Base-by-base conservation (phyloP, 2,329 filamentous ascomycete genomes). In the Arthrobotrys sinensis region DNA sequence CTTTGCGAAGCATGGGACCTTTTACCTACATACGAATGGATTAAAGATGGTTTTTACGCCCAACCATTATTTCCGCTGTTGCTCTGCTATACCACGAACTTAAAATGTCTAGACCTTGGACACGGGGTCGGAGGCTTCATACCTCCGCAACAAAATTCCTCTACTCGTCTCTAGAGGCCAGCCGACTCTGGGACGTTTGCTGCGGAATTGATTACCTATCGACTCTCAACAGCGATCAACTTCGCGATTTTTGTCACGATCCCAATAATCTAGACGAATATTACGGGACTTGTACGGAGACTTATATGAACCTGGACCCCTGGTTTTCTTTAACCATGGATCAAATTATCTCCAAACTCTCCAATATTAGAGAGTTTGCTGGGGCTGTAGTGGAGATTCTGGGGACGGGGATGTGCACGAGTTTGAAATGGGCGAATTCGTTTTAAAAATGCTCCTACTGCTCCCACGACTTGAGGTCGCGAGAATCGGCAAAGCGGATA, bases 1-100 rank as follows among this genome's bases (percentile, higher is more conserved):
- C 46, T 66, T 4, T 32, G 43, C 14, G 8, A 46, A 1, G n/a
- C 12, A 3, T 24, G 14, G 28, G 14, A 14, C 11, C 19, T 43
- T 6, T n/a, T n/a, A 0, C 16, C 19, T 24, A 52, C 46, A 16
- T 32, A 40, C 1, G 46, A 32, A 16, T 38, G 12, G 12, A 68
- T 68, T 4, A 8, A 11, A 7, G 34, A 34, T 12, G 64, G 64
- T 2, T 45, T 68, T 12, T 55, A 55, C 36, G 24, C 48, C 5
- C 24, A 57, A n/a, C 4, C 50, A 8, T 11, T 68, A 12, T 24
- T 68, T 14, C 21, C 36, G 1, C 21, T 68, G 4, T n/a, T 68
- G 6, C 64, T 68, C 21, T 4, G 19, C 14, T 34, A 45, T 10
- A 57, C 48, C 48, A 43, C n/a, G n/a, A n/a, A n/a, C n/a, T n/a